Evolutionary conservation across 2,329 filamentous ascomycete species (phyloP).

Genomic region (Atkinsonella texensis): DNA sequence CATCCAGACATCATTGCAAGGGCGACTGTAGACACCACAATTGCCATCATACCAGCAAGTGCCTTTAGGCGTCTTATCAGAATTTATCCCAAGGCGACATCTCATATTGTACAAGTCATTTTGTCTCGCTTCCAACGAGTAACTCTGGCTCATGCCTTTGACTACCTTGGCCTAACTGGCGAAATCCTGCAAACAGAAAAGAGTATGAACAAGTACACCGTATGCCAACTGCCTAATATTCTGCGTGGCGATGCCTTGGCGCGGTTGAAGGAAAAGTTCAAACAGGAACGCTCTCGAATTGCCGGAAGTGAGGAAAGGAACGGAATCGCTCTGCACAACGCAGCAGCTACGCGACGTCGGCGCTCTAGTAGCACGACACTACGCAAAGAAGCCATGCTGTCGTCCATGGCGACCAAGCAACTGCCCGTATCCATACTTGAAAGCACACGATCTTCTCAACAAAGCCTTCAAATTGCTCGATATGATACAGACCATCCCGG

Average conservation of each 20-base stretch:
- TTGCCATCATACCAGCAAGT: conserved; percentile 94
- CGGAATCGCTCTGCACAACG: conserved; percentile 90
- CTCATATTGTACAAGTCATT: conserved; percentile 96
- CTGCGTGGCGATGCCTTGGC: conserved; percentile 72
- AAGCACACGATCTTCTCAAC: conserved; percentile 24
- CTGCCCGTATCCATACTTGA: conserved; percentile 31
- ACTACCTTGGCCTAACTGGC: conserved; percentile 81
- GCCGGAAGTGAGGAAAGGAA: conserved; percentile 69
- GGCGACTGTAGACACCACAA: conserved; percentile 91
- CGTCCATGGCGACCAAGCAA: conserved; percentile 43
- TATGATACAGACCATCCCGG: conserved; percentile 51
- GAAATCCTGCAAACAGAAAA: conserved; percentile 90
- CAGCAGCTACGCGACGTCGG: conserved; percentile 49
- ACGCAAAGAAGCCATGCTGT: conserved; percentile 66
- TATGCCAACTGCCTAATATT: conserved; percentile 82
- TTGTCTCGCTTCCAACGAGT: conserved; percentile 88
- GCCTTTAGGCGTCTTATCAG: conserved; percentile 87
- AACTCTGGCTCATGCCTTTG: conserved; percentile 86
- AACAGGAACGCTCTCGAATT: conserved; percentile 68
- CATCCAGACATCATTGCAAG: conserved; percentile 97
- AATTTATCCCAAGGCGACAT: conserved; percentile 90
- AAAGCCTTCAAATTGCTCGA: conserved; percentile 28
- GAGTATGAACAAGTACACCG: conserved; percentile 86
- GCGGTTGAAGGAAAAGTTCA: conserved; percentile 87
- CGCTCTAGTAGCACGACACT: conserved; percentile 63